Evolutionary conservation across 1,284 basidiomycete species (phyloP), one percentile per base, ranked within the genome.

Genomic region (Coniophora puteana): DNA sequence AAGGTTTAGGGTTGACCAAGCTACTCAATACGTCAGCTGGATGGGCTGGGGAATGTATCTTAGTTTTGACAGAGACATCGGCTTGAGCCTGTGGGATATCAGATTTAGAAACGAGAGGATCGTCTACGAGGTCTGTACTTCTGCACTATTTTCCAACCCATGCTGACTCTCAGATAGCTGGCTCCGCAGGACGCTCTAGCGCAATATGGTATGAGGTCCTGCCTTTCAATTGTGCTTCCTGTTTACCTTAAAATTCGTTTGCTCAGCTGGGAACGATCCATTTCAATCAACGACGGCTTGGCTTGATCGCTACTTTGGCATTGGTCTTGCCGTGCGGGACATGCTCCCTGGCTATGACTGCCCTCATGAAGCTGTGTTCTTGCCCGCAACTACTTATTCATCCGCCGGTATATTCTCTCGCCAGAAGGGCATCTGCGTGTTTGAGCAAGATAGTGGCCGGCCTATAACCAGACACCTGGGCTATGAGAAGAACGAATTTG

Each of bases 301-400:
- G 71, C 70, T 83, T 8, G 83, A 84, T 50, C 65, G 79, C 5
- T 74, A 72, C 51, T 84, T 82, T 47, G 82, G 82, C 24, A 81
- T 84, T 76, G 76, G 75, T 0, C 50, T 51, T n/a, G 38, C 66
- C 3, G 75, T 78, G 8, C 69, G 75, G 17, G 71, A 78, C 37
- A 65, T 83, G 61, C 68, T 84, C 22, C 69, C 72, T 0, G 74
- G 76, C 32, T 84, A 83, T 53, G 81, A 85, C 55, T 83, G 81
- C 50, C 82, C 82, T 3, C 58, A 72, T 46, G 76, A 82, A 39
- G 73, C 81, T 0, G 62, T 76, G 11, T 77, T 71, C 51, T 62
- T 85, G 4, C 75, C 78, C 5, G 76, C 76, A 1, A 78, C 74
- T 2, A 75, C 76, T 0, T 71, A 75, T 54, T 63, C 65, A 14